Percentiles rank a stretch among this genome's conserved stretches.
phyloP scores from a whole-genome alignment of 805 yeast species.

The Scheffersomyces lignosus region DNA sequence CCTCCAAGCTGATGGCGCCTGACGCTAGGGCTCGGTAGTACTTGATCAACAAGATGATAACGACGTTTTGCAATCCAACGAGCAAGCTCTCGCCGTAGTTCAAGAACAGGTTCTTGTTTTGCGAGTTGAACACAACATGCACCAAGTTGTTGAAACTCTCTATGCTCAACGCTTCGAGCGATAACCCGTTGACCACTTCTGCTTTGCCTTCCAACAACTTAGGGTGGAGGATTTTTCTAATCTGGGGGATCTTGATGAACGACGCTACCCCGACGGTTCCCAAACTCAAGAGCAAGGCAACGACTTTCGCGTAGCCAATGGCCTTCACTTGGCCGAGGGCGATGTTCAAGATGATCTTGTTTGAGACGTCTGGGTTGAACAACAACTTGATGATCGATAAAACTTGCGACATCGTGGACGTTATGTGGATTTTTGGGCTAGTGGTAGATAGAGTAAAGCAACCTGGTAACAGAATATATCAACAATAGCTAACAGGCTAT shows the following conservation, averaged over 20 bases:
- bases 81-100: conserved; percentile 43
- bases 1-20: conserved; percentile 5
- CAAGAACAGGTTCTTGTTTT: conserved; percentile 32
- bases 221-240: conserved; percentile 33
- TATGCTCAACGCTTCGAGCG: conserved; percentile 34
- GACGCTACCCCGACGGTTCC: conserved; percentile 38
- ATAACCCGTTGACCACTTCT: conserved; percentile 36
- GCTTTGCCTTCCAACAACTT: conserved; percentile 21
- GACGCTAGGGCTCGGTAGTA: conserved; percentile 22
- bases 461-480: too few species aligned
- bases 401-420: too few species aligned
- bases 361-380: conserved; percentile 41
- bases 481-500: too few species aligned
- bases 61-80: conserved; percentile 39
- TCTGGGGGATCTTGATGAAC: conserved; percentile 42
- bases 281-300: conserved; percentile 33
- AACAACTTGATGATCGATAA: conserved; percentile 31
- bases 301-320: conserved; percentile 33
- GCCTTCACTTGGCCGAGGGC: conserved; percentile 34
- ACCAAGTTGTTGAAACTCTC: conserved; percentile 38
- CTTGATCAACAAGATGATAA: conserved; percentile 34
- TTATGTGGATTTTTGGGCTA: too few species aligned
- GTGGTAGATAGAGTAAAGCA: too few species aligned
- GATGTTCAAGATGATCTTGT: conserved; percentile 36
- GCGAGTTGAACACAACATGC: conserved; percentile 40